Conservation (phyloP, 2,329 filamentous ascomycete species). For the Raffaelea ambrosiae region DNA sequence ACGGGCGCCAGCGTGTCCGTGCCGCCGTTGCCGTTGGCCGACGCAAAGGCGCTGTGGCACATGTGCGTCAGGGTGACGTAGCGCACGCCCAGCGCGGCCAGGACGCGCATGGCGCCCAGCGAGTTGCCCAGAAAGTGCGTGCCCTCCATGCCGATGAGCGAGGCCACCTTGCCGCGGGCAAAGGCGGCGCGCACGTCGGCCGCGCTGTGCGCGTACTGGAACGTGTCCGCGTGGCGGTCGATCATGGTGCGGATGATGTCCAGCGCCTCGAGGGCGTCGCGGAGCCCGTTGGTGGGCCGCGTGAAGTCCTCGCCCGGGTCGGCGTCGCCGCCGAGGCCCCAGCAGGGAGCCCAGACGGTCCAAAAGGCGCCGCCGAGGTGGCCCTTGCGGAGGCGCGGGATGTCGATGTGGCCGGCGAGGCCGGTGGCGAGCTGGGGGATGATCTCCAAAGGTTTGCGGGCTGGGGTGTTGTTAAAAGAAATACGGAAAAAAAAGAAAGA, state of each 20-base stretch:
- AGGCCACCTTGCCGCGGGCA: slow-evolving; percentile 15
- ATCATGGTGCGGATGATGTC: slow-evolving; percentile 4
- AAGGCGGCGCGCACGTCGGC: slow-evolving; percentile 12
- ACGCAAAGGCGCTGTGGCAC: slow-evolving; percentile 3
- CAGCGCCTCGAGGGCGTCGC: slow-evolving; percentile 5
- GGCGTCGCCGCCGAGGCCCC: slow-evolving; percentile 7
- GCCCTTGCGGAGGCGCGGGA: slow-evolving; percentile 13
- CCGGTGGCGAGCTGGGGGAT: neutral
- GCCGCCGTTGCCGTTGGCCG: neutral
- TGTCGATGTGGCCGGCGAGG: slow-evolving; percentile 12
- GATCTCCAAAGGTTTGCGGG: neutral
- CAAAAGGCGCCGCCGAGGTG: slow-evolving; percentile 16
- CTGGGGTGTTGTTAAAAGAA: neutral
- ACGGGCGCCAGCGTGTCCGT: neutral
- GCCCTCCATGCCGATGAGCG: slow-evolving; percentile 18
- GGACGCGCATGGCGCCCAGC: slow-evolving; percentile 7
- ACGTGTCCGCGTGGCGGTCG: neutral
- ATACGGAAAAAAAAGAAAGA: no score
- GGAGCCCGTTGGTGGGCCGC: neutral
- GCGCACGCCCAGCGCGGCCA: slow-evolving; percentile 19
- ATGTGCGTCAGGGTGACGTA: slow-evolving; percentile 13
- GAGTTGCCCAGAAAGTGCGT: slow-evolving; percentile 15
- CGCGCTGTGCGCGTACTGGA: neutral
- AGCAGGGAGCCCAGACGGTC: slow-evolving; percentile 16
- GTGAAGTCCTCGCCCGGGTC: slow-evolving; percentile 11